Evolutionary conservation across 2,329 filamentous ascomycete species (phyloP).

Genomic region (Pseudopithomyces maydicus): DNA sequence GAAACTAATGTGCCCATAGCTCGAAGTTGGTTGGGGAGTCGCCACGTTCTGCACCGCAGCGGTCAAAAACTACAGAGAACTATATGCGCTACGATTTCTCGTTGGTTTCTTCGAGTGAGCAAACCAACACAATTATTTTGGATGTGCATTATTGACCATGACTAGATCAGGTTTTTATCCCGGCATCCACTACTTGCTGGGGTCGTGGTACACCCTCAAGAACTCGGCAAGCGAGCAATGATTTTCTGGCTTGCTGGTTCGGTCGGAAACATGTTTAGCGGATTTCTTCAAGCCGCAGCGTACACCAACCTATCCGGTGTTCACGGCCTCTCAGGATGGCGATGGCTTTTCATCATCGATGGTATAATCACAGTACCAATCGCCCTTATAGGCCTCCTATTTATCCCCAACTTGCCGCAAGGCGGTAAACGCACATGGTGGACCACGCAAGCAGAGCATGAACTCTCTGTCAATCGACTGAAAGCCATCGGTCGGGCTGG

Average conservation of each 20-base stretch:
- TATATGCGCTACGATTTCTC: slow-evolving; percentile 2
- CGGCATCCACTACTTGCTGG: slow-evolving; percentile 42
- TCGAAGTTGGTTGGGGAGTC: slow-evolving; percentile 5
- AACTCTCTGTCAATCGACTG: neutral
- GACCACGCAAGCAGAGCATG: neutral
- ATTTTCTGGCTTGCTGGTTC: slow-evolving; percentile 65
- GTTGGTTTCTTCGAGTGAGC: slow-evolving; percentile 36
- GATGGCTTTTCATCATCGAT: slow-evolving; percentile 54
- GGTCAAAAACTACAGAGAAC: neutral
- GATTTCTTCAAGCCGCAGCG: slow-evolving; percentile 64
- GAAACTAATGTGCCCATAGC: neutral
- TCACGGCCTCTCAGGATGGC: slow-evolving; percentile 59
- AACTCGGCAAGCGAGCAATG: slow-evolving; percentile 65
- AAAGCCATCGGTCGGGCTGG: slow-evolving; percentile 5
- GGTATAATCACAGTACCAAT: slow-evolving; percentile 56
- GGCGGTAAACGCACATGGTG: slow-evolving; percentile 1
- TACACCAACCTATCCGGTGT: slow-evolving; percentile 52
- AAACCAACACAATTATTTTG: slow-evolving; percentile 27
- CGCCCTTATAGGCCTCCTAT: slow-evolving; percentile 42
- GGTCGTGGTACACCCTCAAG: slow-evolving; percentile 56
- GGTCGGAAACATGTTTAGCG: slow-evolving; percentile 65
- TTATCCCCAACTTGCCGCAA: slow-evolving; percentile 3
- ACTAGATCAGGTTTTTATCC: slow-evolving; percentile 66
- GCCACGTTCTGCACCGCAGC: slow-evolving; percentile 3
- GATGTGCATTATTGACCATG: slow-evolving; percentile 26